A percentile compares a stretch with the other conserved stretches of the same genome.
phyloP scores from a whole-genome alignment of 116 monocot species.

The Dioscorea cayenensis region DNA sequence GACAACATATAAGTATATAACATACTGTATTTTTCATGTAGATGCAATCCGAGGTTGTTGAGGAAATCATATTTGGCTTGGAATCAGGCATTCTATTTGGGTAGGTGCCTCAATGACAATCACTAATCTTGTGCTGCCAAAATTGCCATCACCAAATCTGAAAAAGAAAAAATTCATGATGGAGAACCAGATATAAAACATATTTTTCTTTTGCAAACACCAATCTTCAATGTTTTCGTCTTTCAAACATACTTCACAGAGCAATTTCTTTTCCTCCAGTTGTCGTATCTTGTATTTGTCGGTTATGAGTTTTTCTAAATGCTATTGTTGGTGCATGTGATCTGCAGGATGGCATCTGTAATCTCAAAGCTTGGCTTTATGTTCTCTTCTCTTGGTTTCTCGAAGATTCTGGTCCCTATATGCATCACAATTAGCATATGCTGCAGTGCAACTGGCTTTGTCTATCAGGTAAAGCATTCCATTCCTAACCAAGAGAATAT shows the following conservation, averaged over 20 bases:
- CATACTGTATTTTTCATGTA: conserved; percentile 17
- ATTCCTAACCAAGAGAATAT: no score
- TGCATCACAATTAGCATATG: conserved; percentile 68
- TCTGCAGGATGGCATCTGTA: conserved; percentile 82
- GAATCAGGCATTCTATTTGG: conserved; percentile 99
- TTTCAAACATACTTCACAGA: no score
- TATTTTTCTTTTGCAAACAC: not conserved
- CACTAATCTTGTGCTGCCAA: no score
- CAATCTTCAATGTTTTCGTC: no score
- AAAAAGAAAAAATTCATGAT: not conserved
- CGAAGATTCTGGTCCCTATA: conserved; percentile 63
- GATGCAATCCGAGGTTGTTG: conserved; percentile 83
- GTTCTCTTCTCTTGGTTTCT: conserved; percentile 69
- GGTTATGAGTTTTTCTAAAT: not conserved
- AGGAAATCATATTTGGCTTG: conserved; percentile 89
- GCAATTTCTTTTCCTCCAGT: no score
- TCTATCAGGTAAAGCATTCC: conserved; percentile 65
- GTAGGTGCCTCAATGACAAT: conserved; percentile 13
- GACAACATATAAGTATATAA: not conserved
- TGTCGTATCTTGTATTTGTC: no score
- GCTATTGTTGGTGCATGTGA: conserved; percentile 4
- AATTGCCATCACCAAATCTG: no score
- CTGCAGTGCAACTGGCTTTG: conserved; percentile 86
- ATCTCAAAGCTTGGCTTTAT: conserved; percentile 97
- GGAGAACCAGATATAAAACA: not conserved